Evolutionary conservation across 2,329 filamentous ascomycete genomes (phyloP), one percentile per base, ranked within the genome.

Genomic region (Aspergillus glaucus): DNA sequence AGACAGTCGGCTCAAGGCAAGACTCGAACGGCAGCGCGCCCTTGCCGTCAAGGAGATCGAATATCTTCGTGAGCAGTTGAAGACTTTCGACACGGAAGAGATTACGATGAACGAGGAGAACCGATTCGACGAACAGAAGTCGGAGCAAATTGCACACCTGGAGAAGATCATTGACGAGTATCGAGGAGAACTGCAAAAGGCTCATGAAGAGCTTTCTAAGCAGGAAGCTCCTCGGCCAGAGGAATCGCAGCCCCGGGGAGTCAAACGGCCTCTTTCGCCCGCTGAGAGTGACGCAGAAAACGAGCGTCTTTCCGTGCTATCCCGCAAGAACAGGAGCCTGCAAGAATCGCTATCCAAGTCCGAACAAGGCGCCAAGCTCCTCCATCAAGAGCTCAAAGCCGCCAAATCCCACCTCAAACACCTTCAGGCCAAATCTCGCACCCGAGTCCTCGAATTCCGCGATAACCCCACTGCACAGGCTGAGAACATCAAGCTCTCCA

Each of bases 21-120:
- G 93, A 28, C 73, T 96, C 0, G 92, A 98, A 60, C 80, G 93
- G 50, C 92, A 97, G 64, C 87, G 88, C 50, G 81, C 79, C 1
- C 78, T 98, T 6, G 89, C 91, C 0, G 78, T 89, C 21, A 96
- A 96, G 63, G 94, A 98, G 65, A 88, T 93, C 0, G 91, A 96
- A 57, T 95, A 95, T 64, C 79, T 98, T 6, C 87, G 93, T 19
- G 92, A 89, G 0, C 93, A 98, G 67, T 78, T 97, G 47, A 91
- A 91, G 70, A 86, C 87, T 0, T 86, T 94, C 51, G 88, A 97
- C 61, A 80, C 82, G 0, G 93, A 98, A 67, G 91, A 97, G 60
- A 81, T 83, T 46, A 91, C 91, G 0, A 87, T 96, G 72, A 84
- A 92, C 42, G 82, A 88, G 0, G 87, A 89, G 30, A 83, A 81